Evolutionary conservation across 192 early-diverging fungal species (phyloP).

Genomic region (Umbelopsis vinacea): DNA sequence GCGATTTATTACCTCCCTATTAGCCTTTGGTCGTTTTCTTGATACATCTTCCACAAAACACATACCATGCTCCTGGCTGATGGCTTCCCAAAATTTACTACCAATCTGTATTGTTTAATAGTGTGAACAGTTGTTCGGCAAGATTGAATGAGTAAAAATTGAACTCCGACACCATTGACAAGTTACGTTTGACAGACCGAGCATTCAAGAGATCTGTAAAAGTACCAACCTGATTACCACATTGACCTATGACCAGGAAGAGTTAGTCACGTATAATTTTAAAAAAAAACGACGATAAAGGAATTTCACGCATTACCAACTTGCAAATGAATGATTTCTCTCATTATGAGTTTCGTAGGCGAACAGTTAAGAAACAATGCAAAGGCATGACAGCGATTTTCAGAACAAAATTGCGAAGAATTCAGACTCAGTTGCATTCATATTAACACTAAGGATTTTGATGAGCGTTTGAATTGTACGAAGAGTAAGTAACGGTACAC

Average conservation of each 20-base stretch:
- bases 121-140: not conserved
- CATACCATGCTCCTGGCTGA: slow-evolving; percentile 38
- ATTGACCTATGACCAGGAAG: slow-evolving; percentile 9
- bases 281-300: not conserved
- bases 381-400: no score
- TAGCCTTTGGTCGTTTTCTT: not conserved
- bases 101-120: not conserved
- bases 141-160: not conserved
- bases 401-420: no score
- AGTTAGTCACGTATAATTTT: not conserved
- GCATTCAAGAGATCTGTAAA: not conserved
- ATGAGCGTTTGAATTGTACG: no score
- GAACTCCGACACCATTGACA: slow-evolving; percentile 12
- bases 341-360: not conserved
- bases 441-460: no score
- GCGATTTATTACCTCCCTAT: no score
- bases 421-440: no score
- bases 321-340: slow-evolving; percentile 21
- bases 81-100: slow-evolving; percentile 42
- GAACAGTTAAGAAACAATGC: no score
- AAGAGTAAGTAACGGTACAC: no score
- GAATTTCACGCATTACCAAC: not conserved
- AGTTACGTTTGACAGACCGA: not conserved
- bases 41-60: not conserved
- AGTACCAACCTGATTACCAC: slow-evolving; percentile 13